Evolutionary conservation across 2,329 filamentous ascomycete species (phyloP).

Genomic region (Trematosphaeria pertusa): DNA sequence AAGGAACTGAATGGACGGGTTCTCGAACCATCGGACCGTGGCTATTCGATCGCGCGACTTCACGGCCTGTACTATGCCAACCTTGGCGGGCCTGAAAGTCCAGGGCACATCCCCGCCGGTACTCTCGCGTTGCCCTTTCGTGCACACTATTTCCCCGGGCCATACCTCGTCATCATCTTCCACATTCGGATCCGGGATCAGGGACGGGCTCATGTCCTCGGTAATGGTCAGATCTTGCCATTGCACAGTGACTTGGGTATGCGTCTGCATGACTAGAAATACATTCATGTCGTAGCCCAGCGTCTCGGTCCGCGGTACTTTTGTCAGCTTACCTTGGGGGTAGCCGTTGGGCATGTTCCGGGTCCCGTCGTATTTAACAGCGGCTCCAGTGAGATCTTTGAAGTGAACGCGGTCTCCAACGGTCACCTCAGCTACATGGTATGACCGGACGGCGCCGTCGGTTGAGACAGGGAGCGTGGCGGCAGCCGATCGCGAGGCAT

Average conservation of each 20-base stretch:
- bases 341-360: slow-evolving; percentile 32
- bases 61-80: slow-evolving; percentile 65
- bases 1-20: slow-evolving; percentile 40
- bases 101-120: slow-evolving; percentile 27
- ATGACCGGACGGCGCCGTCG: slow-evolving; percentile 34
- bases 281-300: slow-evolving; percentile 66
- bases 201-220: slow-evolving; percentile 51
- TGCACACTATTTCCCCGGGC: slow-evolving; percentile 63
- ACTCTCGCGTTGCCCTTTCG: slow-evolving; percentile 48
- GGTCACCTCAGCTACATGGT: slow-evolving; percentile 48
- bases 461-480: slow-evolving; percentile 28
- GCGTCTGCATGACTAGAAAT: slow-evolving; percentile 58
- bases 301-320: slow-evolving; percentile 55
- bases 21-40: slow-evolving; percentile 61
- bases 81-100: slow-evolving; percentile 53
- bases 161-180: slow-evolving; percentile 64
- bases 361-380: slow-evolving; percentile 58
- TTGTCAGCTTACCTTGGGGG: slow-evolving; percentile 51
- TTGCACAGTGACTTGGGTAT: slow-evolving; percentile 59
- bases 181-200: slow-evolving; percentile 59
- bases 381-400: slow-evolving; percentile 59
- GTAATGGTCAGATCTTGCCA: slow-evolving; percentile 66
- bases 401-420: slow-evolving; percentile 62
- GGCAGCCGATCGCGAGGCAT: slow-evolving; percentile 39
- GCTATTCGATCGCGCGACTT: slow-evolving; percentile 64